phyloP scores from a whole-genome alignment of 768 basidiomycete genomes.

The Tylopilus sp. region DNA sequence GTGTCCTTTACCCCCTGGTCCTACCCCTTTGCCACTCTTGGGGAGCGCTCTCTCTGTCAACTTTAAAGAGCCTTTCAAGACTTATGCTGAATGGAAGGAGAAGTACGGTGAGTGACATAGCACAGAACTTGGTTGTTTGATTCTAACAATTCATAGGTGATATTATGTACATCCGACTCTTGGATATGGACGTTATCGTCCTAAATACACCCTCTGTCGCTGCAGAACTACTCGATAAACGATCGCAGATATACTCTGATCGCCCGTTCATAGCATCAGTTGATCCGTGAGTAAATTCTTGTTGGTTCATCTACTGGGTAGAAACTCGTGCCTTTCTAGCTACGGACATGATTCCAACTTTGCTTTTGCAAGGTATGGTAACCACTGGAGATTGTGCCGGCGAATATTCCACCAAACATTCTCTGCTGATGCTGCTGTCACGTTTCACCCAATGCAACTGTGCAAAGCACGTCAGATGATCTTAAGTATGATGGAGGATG shows the following conservation, averaged over 20 bases:
- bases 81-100: conserved; percentile 17
- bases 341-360: conserved; percentile 15
- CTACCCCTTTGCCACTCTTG: conserved; percentile 16
- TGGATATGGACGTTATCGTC: conserved; percentile 43
- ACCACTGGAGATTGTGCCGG: conserved; percentile 10
- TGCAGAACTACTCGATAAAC: conserved; percentile 44
- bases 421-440: neutral
- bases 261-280: conserved; percentile 37
- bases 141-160: conserved; percentile 30
- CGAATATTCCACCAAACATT: conserved; percentile 20
- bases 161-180: conserved; percentile 47
- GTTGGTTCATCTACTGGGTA: neutral
- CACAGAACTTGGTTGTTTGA: neutral
- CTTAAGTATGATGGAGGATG: conserved; percentile 8
- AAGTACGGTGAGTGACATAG: conserved; percentile 13
- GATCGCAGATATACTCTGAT: conserved; percentile 47
- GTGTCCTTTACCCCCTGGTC: conserved; percentile 19
- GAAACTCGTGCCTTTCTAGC: neutral
- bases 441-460: conserved; percentile 17
- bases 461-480: conserved; percentile 9
- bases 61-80: conserved; percentile 11
- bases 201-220: conserved; percentile 42
- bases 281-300: neutral
- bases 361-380: neutral
- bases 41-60: conserved; percentile 18